These are phyloP conservation scores for Podila horticola DNA, from an alignment of 192 early-diverging fungal genomes.

Conservation along the genomic window DNA sequence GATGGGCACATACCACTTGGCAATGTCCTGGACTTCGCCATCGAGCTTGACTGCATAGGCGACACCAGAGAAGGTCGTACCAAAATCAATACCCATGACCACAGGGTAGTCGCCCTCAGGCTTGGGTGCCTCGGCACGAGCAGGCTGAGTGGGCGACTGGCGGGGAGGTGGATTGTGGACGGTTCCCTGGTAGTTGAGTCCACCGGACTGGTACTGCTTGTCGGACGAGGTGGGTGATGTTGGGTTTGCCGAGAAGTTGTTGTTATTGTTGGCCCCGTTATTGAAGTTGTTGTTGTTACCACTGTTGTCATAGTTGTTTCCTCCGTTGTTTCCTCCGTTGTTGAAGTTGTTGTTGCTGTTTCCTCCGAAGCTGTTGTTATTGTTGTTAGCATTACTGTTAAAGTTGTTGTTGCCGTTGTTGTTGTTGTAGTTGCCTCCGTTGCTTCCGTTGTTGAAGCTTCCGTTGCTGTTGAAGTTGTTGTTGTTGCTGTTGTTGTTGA, in stretches of 20 bases:
- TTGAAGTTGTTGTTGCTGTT: conserved; percentile 1
- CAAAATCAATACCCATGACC: conserved; percentile 57
- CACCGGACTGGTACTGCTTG: conserved; percentile 20
- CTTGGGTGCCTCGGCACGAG: conserved; percentile 27
- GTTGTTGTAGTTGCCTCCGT: background rate
- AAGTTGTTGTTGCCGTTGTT: conserved; percentile 3
- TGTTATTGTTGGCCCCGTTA: conserved; percentile 7
- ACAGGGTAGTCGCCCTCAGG: conserved; percentile 49
- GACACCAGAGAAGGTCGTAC: conserved; percentile 57
- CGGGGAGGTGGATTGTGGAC: conserved; percentile 19
- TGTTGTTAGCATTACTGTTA: conserved; percentile 9
- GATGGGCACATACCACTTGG: conserved; percentile 54
- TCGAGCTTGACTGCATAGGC: conserved; percentile 58
- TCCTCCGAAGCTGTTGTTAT: background rate
- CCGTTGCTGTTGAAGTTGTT: conserved; percentile 14
- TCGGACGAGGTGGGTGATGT: conserved; percentile 8
- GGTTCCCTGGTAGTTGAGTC: conserved; percentile 38
- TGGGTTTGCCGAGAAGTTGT: background rate
- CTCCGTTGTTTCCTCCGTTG: conserved; percentile 7
- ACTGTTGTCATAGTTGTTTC: conserved; percentile 7
- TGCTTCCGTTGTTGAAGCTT: background rate
- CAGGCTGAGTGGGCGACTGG: conserved; percentile 11
- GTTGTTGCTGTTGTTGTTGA: conserved; percentile 7
- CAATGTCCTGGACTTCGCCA: conserved; percentile 57
- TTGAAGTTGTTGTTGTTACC: conserved; percentile 14